Evolutionary conservation across 2,329 filamentous ascomycete genomes (phyloP).

Genomic region (Cladobotryum mycophilum): DNA sequence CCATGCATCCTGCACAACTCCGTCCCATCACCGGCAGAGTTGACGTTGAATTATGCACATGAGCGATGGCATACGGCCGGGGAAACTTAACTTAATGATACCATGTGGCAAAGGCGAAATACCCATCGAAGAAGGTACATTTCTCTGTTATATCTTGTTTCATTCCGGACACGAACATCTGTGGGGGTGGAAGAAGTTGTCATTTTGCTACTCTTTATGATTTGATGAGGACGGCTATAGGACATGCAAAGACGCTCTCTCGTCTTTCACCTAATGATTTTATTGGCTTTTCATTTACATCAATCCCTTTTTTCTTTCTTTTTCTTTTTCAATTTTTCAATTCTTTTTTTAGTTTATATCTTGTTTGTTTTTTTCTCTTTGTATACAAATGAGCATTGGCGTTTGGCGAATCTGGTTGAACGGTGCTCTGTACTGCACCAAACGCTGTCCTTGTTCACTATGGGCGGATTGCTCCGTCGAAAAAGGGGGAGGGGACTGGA

Average conservation of each 20-base stretch:
- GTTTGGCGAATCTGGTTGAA: conserved; percentile 24
- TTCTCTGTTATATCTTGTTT: no score
- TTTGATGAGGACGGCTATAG: no score
- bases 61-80: conserved; percentile 10
- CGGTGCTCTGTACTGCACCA: conserved; percentile 15
- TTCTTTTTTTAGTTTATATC: neutral
- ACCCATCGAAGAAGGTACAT: conserved; percentile 6
- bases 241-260: no score
- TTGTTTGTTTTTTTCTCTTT: neutral
- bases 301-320: neutral
- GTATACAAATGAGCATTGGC: conserved; percentile 25
- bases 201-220: no score
- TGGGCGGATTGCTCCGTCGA: neutral
- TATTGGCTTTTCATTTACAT: neutral
- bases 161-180: no score
- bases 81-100: conserved; percentile 4
- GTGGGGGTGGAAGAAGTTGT: no score
- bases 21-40: conserved; percentile 10
- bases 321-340: neutral
- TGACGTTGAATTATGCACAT: conserved; percentile 3
- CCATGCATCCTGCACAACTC: conserved; percentile 20
- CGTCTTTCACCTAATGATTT: neutral
- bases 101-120: conserved; percentile 8
- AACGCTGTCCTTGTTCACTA: conserved; percentile 6
- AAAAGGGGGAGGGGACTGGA: no score